These are phyloP conservation scores for Vaccinium macrocarpon DNA, from an alignment of 148 eudicot species.

Conservation along the genomic window DNA sequence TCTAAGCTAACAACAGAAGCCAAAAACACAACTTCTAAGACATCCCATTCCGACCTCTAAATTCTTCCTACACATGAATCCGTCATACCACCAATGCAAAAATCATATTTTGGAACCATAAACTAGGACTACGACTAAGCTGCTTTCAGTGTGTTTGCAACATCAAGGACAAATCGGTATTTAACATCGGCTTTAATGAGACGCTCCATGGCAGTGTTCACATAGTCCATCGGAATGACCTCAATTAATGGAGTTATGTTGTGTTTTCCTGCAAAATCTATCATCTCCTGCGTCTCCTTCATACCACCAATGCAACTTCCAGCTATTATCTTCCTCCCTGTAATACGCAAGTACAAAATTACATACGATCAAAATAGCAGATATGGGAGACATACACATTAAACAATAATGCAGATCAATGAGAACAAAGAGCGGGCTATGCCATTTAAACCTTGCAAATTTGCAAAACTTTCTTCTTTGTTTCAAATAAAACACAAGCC, in stretches of 20 bases:
- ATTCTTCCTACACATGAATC: neutral
- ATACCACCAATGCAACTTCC: neutral
- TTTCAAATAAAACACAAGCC: neutral
- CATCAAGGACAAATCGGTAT: constrained; percentile 2
- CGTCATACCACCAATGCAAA: neutral
- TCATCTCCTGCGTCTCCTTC: neutral
- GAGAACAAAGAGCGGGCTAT: no score
- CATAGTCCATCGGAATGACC: neutral
- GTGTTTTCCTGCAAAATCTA: neutral
- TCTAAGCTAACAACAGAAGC: neutral
- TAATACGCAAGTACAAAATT: neutral
- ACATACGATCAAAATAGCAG: neutral
- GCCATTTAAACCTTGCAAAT: neutral
- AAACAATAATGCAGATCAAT: no score
- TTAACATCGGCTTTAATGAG: neutral
- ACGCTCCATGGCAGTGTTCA: constrained; percentile 6
- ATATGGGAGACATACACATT: neutral
- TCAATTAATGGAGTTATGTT: neutral
- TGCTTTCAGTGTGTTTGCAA: constrained; percentile 1
- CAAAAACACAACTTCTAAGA: neutral
- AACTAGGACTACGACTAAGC: neutral
- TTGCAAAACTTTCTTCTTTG: no score
- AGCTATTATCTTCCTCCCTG: neutral
- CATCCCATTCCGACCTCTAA: neutral
- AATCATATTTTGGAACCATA: neutral